A percentile compares a stretch with the other conserved stretches of the same genome.
These are phyloP conservation scores for Trichoderma koningiopsis DNA, from an alignment of 2,329 filamentous ascomycete species.

Conservation along the genomic window DNA sequence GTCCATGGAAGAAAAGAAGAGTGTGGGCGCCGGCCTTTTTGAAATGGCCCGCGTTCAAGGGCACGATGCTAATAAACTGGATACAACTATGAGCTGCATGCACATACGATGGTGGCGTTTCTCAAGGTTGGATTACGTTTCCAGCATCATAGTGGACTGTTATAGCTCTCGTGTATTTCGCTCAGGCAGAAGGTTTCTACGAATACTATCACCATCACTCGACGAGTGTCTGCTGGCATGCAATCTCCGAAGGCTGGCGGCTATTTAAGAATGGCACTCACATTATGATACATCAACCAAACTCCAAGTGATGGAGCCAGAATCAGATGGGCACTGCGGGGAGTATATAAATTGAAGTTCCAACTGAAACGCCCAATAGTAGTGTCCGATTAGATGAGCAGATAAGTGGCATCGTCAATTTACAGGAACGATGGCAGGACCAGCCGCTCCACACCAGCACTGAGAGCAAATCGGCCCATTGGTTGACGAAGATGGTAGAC, in stretches of 20 bases:
- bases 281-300: neutral
- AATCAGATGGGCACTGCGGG: neutral
- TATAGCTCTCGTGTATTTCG: neutral
- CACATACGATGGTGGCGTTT: neutral
- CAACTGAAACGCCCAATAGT: conserved; percentile 15
- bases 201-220: neutral
- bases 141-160: neutral
- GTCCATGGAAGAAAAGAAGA: conserved; percentile 6
- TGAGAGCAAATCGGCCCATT: neutral
- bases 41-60: neutral
- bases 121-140: neutral
- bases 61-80: conserved; percentile 21
- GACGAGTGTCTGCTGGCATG: neutral
- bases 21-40: neutral
- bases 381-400: neutral
- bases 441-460: conserved; percentile 14
- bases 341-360: neutral
- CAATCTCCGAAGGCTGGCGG: conserved; percentile 9
- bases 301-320: neutral
- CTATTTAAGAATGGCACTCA: neutral
- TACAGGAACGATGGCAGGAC: conserved; percentile 16
- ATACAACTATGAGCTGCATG: neutral
- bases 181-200: neutral
- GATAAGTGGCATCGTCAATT: neutral
- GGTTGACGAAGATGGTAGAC: neutral